These are phyloP conservation scores for Saraca asoca DNA, from an alignment of 331 rosid species.

Conservation along the genomic window DNA sequence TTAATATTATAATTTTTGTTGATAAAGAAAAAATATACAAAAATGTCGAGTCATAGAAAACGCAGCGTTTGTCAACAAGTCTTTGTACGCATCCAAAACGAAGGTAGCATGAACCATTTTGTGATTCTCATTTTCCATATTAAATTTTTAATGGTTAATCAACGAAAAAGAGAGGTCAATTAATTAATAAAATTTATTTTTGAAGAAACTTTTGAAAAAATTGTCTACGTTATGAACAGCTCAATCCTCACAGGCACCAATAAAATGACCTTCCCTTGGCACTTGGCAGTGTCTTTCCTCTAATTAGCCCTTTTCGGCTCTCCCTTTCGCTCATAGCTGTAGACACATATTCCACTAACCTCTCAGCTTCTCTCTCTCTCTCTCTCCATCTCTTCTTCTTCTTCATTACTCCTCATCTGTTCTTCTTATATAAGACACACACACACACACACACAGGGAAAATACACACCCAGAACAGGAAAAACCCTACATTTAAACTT, in stretches of 20 bases:
- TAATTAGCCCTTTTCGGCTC: constrained; percentile 45
- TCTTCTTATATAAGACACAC: neutral
- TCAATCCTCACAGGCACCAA: constrained; percentile 40
- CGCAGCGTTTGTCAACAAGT: constrained; percentile 27
- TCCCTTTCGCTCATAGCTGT: constrained; percentile 56
- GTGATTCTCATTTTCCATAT: neutral
- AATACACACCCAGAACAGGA: neutral
- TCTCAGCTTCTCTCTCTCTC: constrained; percentile 12
- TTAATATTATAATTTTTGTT: no score
- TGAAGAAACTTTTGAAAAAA: neutral
- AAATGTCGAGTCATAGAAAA: no score
- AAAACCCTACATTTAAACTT: constrained; percentile 23
- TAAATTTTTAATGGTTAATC: constrained; percentile 24
- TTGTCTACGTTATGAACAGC: constrained; percentile 55
- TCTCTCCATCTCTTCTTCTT: constrained; percentile 6
- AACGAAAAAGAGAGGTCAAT: constrained; percentile 4
- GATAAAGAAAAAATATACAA: no score
- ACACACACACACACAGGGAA: neutral
- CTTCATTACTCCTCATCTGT: neutral
- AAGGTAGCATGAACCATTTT: no score
- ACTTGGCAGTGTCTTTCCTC: constrained; percentile 35
- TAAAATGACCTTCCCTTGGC: constrained; percentile 38
- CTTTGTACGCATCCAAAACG: neutral
- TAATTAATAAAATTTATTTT: no score
- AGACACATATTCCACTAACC: constrained; percentile 41